Evolutionary conservation across 495 filamentous ascomycete genomes (phyloP), one percentile per base, ranked within the genome.

Genomic region (Aspergillus diversus): DNA sequence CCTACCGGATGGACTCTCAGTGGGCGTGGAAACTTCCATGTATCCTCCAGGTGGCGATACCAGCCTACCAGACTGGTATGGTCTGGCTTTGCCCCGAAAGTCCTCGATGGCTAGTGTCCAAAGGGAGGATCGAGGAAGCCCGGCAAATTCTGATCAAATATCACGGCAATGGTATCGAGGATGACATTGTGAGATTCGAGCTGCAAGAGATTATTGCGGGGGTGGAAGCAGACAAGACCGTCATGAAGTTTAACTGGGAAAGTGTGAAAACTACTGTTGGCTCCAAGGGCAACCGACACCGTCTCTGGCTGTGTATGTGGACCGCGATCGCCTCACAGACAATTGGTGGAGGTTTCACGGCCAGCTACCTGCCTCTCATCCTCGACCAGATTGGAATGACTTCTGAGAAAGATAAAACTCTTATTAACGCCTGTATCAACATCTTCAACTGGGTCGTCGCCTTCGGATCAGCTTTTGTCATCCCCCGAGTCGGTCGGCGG

Each of bases 31-130:
- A 17, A 15, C 4, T 55, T 5, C 53, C 53, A 5, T 39, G 32
- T 8, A 11, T 55, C n/a, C 4, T 55, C 1, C 53, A 55, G 33
- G 7, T 55, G 2, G 16, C 33, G 4, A 7, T 39, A 1, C 15
- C 16, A 5, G 15, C 12, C 2, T 51, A 51, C 17, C 4, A 35
- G 33, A n/a, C 17, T 12, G 5, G 1, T 1, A 16, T 21, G 32
- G 7, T 55, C 33, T 39, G 49, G 49, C 49, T 55, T 16, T 4
- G 3, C 9, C 53, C 53, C 15, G 55, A 48, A 31, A 47, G 37
- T 11, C 55, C 55, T 5, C 55, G 55, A 21, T 57, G 55, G 55
- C 31, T 58, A n/a, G 9, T 47, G 15, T 13, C 42, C 39, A 58
- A 58, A 4, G 55, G 55, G 5, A 4, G 27, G 3, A 15, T 13